Evolutionary conservation across 805 yeast genomes (phyloP).

Genomic region (Candida nonsorbophila): DNA sequence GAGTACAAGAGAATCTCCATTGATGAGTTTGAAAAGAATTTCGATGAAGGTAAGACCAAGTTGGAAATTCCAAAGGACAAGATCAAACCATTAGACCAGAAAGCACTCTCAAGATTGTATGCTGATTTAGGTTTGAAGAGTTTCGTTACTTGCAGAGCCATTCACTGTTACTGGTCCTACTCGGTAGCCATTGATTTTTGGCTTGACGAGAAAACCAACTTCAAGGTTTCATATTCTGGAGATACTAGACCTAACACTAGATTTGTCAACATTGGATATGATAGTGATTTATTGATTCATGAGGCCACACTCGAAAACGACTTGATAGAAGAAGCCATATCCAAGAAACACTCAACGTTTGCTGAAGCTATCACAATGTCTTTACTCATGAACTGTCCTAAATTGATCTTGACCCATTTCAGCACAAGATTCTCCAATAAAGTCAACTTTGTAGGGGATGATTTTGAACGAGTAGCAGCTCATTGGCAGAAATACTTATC

Average conservation of each 20-base stretch:
- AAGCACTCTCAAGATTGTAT: slow-evolving; percentile 28
- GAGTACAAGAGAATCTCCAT: slow-evolving; percentile 23
- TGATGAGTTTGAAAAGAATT: slow-evolving; percentile 27
- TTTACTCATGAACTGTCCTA: slow-evolving; percentile 63
- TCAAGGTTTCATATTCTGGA: slow-evolving; percentile 85
- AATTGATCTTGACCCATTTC: slow-evolving; percentile 81
- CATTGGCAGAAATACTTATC: slow-evolving; percentile 25
- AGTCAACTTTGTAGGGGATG: slow-evolving; percentile 21
- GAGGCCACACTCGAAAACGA: slow-evolving; percentile 90
- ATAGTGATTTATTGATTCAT: slow-evolving; percentile 76
- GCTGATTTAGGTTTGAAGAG: slow-evolving; percentile 36
- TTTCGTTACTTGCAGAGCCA: slow-evolving; percentile 66
- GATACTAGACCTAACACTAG: slow-evolving; percentile 80
- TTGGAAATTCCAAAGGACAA: slow-evolving; percentile 14
- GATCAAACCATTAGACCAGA: slow-evolving; percentile 21
- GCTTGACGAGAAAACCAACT: slow-evolving; percentile 34
- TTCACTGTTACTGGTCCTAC: slow-evolving; percentile 82
- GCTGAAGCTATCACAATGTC: slow-evolving; percentile 78
- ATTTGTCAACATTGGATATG: slow-evolving; percentile 62
- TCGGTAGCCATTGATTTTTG: slow-evolving; percentile 49
- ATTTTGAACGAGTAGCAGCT: slow-evolving; percentile 15
- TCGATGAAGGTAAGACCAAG: slow-evolving; percentile 15
- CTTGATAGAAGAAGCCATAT: slow-evolving; percentile 67
- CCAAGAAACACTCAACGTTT: slow-evolving; percentile 83
- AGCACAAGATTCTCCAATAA: slow-evolving; percentile 69